Percentiles rank a stretch among this genome's conserved stretches.
These are phyloP conservation scores for Arachis stenosperma DNA, from an alignment of 306 rosid species.

Conservation along the genomic window DNA sequence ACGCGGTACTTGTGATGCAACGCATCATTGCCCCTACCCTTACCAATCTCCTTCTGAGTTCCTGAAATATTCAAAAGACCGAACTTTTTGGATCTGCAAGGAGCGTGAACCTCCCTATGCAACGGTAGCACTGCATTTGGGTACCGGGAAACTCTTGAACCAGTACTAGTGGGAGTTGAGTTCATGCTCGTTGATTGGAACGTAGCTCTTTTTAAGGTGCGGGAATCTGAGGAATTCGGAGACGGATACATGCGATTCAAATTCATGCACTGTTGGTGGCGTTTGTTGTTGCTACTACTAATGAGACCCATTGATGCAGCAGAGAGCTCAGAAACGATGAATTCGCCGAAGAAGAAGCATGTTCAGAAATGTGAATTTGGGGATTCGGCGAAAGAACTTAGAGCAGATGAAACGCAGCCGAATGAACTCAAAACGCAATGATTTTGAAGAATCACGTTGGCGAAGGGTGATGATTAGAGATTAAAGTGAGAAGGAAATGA, in stretches of 20 bases:
- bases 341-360: slow-evolving; percentile 45
- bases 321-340: not conserved
- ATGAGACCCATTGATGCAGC: slow-evolving; percentile 64
- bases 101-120: slow-evolving; percentile 68
- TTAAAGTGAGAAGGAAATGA: not conserved
- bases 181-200: slow-evolving; percentile 38
- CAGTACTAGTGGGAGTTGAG: slow-evolving; percentile 47
- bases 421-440: not conserved
- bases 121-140: slow-evolving; percentile 53
- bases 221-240: slow-evolving; percentile 37
- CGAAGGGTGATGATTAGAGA: not conserved
- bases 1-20: not conserved
- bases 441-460: not conserved
- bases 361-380: slow-evolving; percentile 9
- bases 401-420: not conserved
- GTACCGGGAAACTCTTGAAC: slow-evolving; percentile 66
- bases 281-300: slow-evolving; percentile 69
- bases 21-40: slow-evolving; percentile 31
- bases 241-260: slow-evolving; percentile 42
- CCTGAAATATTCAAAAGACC: slow-evolving; percentile 11
- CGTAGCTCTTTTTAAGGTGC: slow-evolving; percentile 46
- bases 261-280: slow-evolving; percentile 55
- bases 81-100: slow-evolving; percentile 56
- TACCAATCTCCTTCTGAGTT: slow-evolving; percentile 2
- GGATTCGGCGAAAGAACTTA: not conserved